These are phyloP conservation scores for Blastobotrys arbuscula DNA, from an alignment of 1,139 yeast genomes.

Conservation along the genomic window DNA sequence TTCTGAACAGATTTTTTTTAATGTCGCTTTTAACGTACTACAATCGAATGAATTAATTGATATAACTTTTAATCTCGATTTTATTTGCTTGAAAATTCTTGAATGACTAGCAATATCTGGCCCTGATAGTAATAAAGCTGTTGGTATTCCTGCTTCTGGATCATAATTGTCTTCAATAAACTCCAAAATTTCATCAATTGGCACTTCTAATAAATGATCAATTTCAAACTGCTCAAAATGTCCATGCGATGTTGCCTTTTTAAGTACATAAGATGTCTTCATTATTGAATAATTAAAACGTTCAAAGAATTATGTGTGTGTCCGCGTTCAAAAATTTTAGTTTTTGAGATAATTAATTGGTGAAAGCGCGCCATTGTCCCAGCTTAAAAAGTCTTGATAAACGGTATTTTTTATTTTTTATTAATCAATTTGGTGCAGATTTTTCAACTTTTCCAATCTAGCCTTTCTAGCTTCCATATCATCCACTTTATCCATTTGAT, in stretches of 20 bases:
- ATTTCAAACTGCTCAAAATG: constrained; percentile 15
- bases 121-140: constrained; percentile 33
- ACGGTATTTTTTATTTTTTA: no score
- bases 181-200: constrained; percentile 11
- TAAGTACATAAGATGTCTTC: neutral
- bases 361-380: no score
- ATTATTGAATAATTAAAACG: no score
- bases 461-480: constrained; percentile 26
- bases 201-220: constrained; percentile 18
- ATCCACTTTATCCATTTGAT: constrained; percentile 39
- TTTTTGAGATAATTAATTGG: no score
- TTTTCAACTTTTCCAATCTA: constrained; percentile 27
- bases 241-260: neutral
- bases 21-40: constrained; percentile 33
- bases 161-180: constrained; percentile 15
- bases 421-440: constrained; percentile 23
- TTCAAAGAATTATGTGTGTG: no score
- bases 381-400: no score
- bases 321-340: no score
- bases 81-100: constrained; percentile 29
- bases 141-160: constrained; percentile 23
- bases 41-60: constrained; percentile 34
- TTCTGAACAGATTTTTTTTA: constrained; percentile 35
- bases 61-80: constrained; percentile 24
- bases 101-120: constrained; percentile 34